phyloP scores from a whole-genome alignment of 306 rosid genomes.

The Fragaria ananassa region DNA sequence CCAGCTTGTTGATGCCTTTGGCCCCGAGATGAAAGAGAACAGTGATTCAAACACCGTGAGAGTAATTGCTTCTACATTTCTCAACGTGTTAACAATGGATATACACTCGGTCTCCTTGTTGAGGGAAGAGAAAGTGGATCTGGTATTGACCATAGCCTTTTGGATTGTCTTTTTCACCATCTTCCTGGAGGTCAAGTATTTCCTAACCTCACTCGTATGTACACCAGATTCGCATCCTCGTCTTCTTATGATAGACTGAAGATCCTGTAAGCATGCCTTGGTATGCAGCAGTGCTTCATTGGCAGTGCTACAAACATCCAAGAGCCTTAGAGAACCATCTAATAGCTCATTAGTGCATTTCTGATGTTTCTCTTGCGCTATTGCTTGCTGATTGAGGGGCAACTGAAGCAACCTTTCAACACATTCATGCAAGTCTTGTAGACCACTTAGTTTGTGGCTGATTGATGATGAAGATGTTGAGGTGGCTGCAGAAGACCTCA shows the following conservation, averaged over 20 bases:
- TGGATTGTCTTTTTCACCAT: constrained; percentile 22
- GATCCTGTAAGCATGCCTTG: constrained; percentile 22
- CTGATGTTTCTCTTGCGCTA: constrained; percentile 16
- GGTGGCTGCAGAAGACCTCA: constrained; percentile 20
- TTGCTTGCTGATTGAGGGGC: constrained; percentile 33
- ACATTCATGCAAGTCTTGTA: constrained; percentile 37
- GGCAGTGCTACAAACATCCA: constrained; percentile 31
- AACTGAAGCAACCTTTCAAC: constrained; percentile 34
- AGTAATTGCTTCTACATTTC: constrained; percentile 14
- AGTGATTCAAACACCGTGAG: constrained; percentile 26
- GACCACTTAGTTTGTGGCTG: constrained; percentile 30
- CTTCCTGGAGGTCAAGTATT: constrained; percentile 28
- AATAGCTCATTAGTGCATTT: constrained; percentile 28
- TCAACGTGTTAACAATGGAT: neutral
- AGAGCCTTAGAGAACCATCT: constrained; percentile 31
- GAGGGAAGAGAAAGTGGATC: neutral
- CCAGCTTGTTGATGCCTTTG: constrained; percentile 19
- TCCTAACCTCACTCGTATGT: constrained; percentile 19
- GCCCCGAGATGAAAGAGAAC: constrained; percentile 19
- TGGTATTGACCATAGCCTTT: constrained; percentile 12
- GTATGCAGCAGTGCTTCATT: constrained; percentile 30
- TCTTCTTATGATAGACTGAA: constrained; percentile 29
- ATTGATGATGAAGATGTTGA: constrained; percentile 20
- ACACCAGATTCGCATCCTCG: constrained; percentile 4
- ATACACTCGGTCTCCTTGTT: neutral